These are phyloP conservation scores for Phytophthora constricta DNA, from an alignment of 352 stramenopile genomes.

Conservation along the genomic window DNA sequence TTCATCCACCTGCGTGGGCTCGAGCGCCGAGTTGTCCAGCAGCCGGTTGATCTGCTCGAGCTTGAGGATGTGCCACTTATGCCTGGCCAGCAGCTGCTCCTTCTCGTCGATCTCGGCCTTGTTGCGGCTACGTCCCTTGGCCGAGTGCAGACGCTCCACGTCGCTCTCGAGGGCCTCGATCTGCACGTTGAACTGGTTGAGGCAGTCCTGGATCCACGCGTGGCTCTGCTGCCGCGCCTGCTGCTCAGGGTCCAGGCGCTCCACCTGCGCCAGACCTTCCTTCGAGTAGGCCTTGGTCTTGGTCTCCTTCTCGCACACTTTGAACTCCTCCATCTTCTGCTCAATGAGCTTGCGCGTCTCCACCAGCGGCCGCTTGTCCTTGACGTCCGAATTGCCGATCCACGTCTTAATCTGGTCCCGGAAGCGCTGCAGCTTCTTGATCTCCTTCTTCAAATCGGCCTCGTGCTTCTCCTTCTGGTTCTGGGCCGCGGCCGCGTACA, in stretches of 20 bases:
- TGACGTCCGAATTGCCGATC: slow-evolving; percentile 97
- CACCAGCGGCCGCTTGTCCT: slow-evolving; percentile 94
- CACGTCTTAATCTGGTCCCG: slow-evolving; percentile 99
- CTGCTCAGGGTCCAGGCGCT: slow-evolving; percentile 92
- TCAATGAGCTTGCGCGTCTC: slow-evolving; percentile 95
- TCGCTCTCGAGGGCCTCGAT: slow-evolving; percentile 87
- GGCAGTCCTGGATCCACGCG: slow-evolving; percentile 83
- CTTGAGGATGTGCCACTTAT: slow-evolving; percentile 98
- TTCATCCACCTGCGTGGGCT: slow-evolving; percentile 93
- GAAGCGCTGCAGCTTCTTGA: slow-evolving; percentile 99
- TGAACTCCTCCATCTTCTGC: slow-evolving; percentile 99
- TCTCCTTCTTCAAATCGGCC: slow-evolving; percentile 99
- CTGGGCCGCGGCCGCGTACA: slow-evolving; percentile 96
- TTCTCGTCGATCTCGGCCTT: slow-evolving; percentile 93
- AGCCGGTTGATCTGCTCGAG: slow-evolving; percentile 98
- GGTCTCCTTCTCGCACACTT: slow-evolving; percentile 99
- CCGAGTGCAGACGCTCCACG: slow-evolving; percentile 75
- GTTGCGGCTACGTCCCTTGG: slow-evolving; percentile 96
- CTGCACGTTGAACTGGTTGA: slow-evolving; percentile 90
- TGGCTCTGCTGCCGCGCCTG: slow-evolving; percentile 81
- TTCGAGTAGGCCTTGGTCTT: slow-evolving; percentile 99
- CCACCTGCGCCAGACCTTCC: slow-evolving; percentile 95
- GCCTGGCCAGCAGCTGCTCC: slow-evolving; percentile 89
- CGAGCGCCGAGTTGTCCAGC: slow-evolving; percentile 96
- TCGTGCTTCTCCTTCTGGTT: slow-evolving; percentile 99